Evolutionary conservation across 2,329 filamentous ascomycete species (phyloP), one percentile per base, ranked within the genome.

Genomic region (Cryphonectria japonica): DNA sequence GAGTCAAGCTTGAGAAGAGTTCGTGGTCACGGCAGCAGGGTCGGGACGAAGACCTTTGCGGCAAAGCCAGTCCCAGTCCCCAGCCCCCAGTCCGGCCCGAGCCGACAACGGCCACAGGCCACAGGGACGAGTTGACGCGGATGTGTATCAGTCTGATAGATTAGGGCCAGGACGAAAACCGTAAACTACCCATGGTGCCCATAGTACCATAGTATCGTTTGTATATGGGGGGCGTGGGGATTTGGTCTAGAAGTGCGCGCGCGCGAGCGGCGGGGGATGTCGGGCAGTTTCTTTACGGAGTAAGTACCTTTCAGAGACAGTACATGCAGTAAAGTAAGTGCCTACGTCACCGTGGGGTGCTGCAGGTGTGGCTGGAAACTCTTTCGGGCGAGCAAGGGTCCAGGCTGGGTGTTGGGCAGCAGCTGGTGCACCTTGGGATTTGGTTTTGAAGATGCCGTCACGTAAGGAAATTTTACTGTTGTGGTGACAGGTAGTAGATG

Each of bases 261-360:
- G 16, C 2, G 22, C 8, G 50, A 11, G 50, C 26, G 26, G 26
- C 26, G 26, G 50, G 8, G 50, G n/a, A 57, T 26, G 54, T 59
- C 26, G 29, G 54, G 29, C 54, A 34, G 22, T 37, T 6, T 19
- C 54, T 11, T 22, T 34, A 8, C 43, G 7, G 16, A 19, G 43
- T 22, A 19, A 19, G 43, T 22, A 50, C 3, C 34, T 34, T 34
- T 22, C 3, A 4, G 22, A 22, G 6, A 22, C 43, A 50, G 43
- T 22, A 22, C 19, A 50, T 22, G 7, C 16, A 46, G 43, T 22
- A 16, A 16, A 22, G 43, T 5, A 5, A 16, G 19, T 46, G 61
- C 6, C 50, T 71, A 71, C 69, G 69, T 71, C 69, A 71, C 50
- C 16, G 65, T 68, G 69, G 69, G 69, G 66, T 34, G 16, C 39